A percentile compares a stretch with the other conserved stretches of the same genome.
These are phyloP conservation scores for Candida ascalaphidarum DNA, from an alignment of 805 yeast species.

Conservation along the genomic window DNA sequence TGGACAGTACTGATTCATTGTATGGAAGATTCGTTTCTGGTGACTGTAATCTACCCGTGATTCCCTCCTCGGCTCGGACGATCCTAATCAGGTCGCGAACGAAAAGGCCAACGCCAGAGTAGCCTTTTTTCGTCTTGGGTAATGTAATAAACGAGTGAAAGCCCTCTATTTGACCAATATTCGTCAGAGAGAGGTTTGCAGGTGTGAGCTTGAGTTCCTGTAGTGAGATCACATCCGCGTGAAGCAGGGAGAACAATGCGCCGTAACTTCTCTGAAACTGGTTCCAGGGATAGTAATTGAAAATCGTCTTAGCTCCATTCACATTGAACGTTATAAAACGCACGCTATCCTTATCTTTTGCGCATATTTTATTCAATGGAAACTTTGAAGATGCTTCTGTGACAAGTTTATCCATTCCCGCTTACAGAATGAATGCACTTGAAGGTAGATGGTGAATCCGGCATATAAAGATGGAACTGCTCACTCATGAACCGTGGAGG, in stretches of 20 bases:
- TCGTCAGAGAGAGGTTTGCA: conserved; percentile 16
- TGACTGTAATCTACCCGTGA: conserved; percentile 53
- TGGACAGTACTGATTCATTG: conserved; percentile 24
- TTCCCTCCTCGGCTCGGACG: conserved; percentile 79
- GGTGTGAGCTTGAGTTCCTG: conserved; percentile 70
- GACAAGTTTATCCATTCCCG: no score
- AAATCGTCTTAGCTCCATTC: conserved; percentile 74
- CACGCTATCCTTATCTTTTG: conserved; percentile 10
- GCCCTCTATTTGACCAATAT: conserved; percentile 46
- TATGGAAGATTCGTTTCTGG: conserved; percentile 2
- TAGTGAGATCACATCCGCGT: conserved; percentile 73
- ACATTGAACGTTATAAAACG: conserved; percentile 73
- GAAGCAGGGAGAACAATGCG: conserved; percentile 41
- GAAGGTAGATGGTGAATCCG: no score
- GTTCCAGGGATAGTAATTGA: conserved; percentile 82
- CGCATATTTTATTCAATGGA: no score
- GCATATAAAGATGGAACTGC: no score
- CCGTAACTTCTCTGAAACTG: conserved; percentile 27
- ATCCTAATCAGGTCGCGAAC: conserved; percentile 50
- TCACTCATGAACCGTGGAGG: no score
- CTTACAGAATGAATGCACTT: no score
- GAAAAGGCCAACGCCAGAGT: conserved; percentile 87
- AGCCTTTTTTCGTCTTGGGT: conserved; percentile 67
- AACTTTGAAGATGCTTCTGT: no score
- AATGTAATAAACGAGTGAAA: conserved; percentile 62